Percentiles rank a stretch among this genome's conserved stretches.
phyloP scores from a whole-genome alignment of 257 asterid genomes.

The Solanum pennellii region DNA sequence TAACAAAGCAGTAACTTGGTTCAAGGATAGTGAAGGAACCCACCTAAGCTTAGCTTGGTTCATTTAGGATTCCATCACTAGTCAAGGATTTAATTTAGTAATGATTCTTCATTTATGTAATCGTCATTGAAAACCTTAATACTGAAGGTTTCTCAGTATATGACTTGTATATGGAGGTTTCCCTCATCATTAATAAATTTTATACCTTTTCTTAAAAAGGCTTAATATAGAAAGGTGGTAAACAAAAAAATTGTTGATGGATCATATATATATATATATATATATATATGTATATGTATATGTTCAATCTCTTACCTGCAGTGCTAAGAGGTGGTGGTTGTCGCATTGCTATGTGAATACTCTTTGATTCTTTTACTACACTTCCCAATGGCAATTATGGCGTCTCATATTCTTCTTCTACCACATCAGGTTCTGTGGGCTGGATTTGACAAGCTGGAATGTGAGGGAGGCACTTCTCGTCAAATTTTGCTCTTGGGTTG shows the following conservation, averaged over 20 bases:
- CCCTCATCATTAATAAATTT: not conserved
- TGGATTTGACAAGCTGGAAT: constrained; percentile 46
- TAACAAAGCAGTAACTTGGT: not conserved
- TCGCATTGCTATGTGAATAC: not conserved
- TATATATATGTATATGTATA: not conserved
- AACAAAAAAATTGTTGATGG: not conserved
- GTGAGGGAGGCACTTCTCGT: constrained; percentile 17
- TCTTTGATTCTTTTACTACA: not conserved
- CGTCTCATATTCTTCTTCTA: not conserved
- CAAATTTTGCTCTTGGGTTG: constrained; percentile 57
- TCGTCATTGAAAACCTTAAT: not conserved
- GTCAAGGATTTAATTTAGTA: not conserved
- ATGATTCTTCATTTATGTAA: not conserved
- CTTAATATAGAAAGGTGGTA: not conserved
- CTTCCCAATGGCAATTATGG: not conserved
- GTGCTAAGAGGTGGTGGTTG: not conserved
- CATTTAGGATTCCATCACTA: not conserved
- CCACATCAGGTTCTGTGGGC: constrained; percentile 73
- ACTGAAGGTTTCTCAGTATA: not conserved
- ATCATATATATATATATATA: not conserved
- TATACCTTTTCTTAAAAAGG: not conserved
- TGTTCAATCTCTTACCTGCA: not conserved
- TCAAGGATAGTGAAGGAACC: not conserved
- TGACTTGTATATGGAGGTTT: not conserved
- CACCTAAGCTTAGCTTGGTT: not conserved